These are phyloP conservation scores for Amylostereum areolatum DNA, from an alignment of 1,284 basidiomycete species.

Conservation along the genomic window DNA sequence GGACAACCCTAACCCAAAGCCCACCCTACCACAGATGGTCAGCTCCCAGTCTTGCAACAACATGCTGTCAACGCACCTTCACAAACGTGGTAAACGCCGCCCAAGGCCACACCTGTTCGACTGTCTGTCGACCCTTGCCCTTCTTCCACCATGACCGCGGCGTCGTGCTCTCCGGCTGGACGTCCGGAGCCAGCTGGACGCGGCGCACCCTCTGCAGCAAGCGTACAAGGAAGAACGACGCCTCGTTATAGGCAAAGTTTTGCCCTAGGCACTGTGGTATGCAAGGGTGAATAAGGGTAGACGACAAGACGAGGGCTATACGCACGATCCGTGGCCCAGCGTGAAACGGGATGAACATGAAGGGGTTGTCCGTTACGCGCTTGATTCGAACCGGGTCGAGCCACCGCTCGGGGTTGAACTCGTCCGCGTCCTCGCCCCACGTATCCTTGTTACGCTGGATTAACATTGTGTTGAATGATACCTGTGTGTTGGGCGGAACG, in stretches of 20 bases:
- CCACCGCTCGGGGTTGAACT: slow-evolving; percentile 70
- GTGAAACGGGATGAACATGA: slow-evolving; percentile 67
- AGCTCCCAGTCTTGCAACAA: neutral
- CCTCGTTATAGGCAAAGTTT: slow-evolving; percentile 69
- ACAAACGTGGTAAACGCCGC: slow-evolving; percentile 10
- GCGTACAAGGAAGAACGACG: slow-evolving; percentile 61
- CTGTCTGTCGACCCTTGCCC: slow-evolving; percentile 8
- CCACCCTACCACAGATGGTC: too few species aligned
- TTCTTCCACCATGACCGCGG: slow-evolving; percentile 61
- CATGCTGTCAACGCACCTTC: slow-evolving; percentile 1
- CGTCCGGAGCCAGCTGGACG: slow-evolving; percentile 53
- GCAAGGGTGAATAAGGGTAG: neutral
- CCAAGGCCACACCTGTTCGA: slow-evolving; percentile 9
- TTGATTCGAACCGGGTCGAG: slow-evolving; percentile 43
- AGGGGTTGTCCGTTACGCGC: slow-evolving; percentile 48
- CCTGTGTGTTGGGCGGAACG: slow-evolving; percentile 51
- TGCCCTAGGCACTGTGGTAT: slow-evolving; percentile 58
- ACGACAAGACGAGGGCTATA: slow-evolving; percentile 3
- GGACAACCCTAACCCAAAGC: too few species aligned
- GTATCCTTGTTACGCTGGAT: slow-evolving; percentile 53
- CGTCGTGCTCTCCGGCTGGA: slow-evolving; percentile 52
- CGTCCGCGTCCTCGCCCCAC: slow-evolving; percentile 66
- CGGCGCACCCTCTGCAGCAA: slow-evolving; percentile 58
- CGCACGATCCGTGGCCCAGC: slow-evolving; percentile 52
- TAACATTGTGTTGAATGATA: slow-evolving; percentile 53